Conservation (phyloP, 2,329 filamentous ascomycete species). For the Neonectria faginata region DNA sequence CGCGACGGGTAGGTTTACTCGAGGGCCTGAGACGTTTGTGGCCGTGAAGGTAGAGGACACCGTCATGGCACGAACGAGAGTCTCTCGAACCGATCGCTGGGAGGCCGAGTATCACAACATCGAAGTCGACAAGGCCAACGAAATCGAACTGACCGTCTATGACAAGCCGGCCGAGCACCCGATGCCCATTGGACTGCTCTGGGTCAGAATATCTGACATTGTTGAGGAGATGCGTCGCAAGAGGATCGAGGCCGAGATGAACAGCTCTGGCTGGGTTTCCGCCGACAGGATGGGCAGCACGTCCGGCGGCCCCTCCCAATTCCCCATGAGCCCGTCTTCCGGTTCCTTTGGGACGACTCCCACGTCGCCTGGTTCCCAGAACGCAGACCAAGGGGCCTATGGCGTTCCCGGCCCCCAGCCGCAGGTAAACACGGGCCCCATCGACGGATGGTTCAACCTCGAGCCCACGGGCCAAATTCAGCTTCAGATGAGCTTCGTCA, state of each 20-base stretch:
- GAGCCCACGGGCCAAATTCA: constrained; percentile 95
- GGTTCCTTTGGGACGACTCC: constrained; percentile 59
- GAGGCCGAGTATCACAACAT: constrained; percentile 91
- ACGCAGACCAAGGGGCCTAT: constrained; percentile 48
- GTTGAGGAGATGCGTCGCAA: constrained; percentile 97
- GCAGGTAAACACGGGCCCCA: constrained; percentile 68
- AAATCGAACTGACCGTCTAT: constrained; percentile 97
- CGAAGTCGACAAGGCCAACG: constrained; percentile 97
- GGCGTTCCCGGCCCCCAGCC: constrained; percentile 57
- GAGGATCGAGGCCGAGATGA: constrained; percentile 96
- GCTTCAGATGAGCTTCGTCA: constrained; percentile 90
- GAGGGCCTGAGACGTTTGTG: constrained; percentile 94
- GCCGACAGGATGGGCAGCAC: constrained; percentile 89
- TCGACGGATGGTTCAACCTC: constrained; percentile 97
- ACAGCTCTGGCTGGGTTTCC: constrained; percentile 95
- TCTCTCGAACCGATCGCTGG: constrained; percentile 90
- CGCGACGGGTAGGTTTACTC: constrained; percentile 82
- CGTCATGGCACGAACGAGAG: constrained; percentile 87
- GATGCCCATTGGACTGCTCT: constrained; percentile 92
- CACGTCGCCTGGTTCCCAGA: constrained; percentile 55
- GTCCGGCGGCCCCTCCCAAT: constrained; percentile 62
- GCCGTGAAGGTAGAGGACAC: constrained; percentile 97
- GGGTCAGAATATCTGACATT: constrained; percentile 97
- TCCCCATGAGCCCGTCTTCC: constrained; percentile 66
- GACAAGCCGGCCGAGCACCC: constrained; percentile 93